Base-by-base conservation (phyloP, 2,329 filamentous ascomycete species). In the Teratosphaeria destructans region DNA sequence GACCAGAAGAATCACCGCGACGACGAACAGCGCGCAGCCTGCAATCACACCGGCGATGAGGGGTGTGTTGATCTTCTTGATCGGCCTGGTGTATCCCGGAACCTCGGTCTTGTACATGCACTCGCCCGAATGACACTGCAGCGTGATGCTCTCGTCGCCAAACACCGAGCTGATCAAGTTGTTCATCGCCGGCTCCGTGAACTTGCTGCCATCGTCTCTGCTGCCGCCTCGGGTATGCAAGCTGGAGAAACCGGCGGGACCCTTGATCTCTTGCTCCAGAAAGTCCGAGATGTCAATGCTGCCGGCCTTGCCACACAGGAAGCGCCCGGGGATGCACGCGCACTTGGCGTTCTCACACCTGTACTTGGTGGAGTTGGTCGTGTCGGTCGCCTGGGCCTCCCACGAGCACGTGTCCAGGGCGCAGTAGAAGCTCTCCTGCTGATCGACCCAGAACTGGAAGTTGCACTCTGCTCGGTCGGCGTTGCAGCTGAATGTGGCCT, bases 381-480 rank as follows among this genome's bases (percentile, higher is more conserved):
- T 78, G 37, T 86, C 82, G 58, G 84, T 81, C 61, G 86, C 86
- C 60, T 88, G 82, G 71, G 87, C 84, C 56, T 76, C 81, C 68
- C 89, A 94, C 16, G 83, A 76, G 77, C 94, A 99, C 16, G 86
- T 87, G 68, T 90, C 85, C 60, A 99, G 79, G 63, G 88, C 86
- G 77, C 95, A 99, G 75, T 95, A 99, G 79, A 99, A 99, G 1
- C 94, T 97, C 76, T 99, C 94, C 63, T 83, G 81, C 66, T 93
- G 84, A 67, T 95, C 92, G 55, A 99, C 90, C 93, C 94, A 99
- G 76, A 99, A 99, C 75, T 99, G 94, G 67, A 99, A 99, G 72
- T 96, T 94, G 71, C 94, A 99, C 23, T 87, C 85, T 23, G 83
- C 79, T 4, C 85, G 80, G 57, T 88, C 84, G 39, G 83, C 84